Conservation (phyloP, 495 filamentous ascomycete genomes). For the Xylaria longipes region DNA sequence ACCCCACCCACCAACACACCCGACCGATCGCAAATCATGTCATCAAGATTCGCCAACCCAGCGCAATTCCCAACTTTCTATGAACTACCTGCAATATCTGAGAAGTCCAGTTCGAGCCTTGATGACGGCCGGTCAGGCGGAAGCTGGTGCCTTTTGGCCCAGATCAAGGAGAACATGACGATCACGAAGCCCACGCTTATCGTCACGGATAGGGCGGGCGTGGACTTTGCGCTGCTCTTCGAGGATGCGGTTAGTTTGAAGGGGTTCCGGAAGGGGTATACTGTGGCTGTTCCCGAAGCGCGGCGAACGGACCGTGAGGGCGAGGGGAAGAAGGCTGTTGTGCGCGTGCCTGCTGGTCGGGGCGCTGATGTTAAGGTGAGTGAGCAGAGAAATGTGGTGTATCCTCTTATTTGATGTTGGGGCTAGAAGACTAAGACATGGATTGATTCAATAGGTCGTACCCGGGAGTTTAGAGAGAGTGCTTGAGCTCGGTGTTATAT, state of each 20-base stretch:
- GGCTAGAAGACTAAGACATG: neutral
- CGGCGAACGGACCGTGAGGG: slow-evolving; percentile 38
- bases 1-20: neutral
- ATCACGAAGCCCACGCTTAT: slow-evolving; percentile 55
- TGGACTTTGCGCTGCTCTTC: slow-evolving; percentile 50
- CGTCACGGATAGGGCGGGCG: slow-evolving; percentile 38
- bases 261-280: slow-evolving; percentile 42
- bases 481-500: slow-evolving; percentile 34
- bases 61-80: slow-evolving; percentile 40
- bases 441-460: slow-evolving; percentile 27
- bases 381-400: neutral
- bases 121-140: neutral
- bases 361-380: slow-evolving; percentile 32
- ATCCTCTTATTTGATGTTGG: neutral
- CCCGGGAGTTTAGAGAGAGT: slow-evolving; percentile 42
- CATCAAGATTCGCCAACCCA: slow-evolving; percentile 13
- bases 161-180: slow-evolving; percentile 55
- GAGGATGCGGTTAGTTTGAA: slow-evolving; percentile 14
- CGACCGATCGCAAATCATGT: neutral
- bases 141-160: slow-evolving; percentile 47
- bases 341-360: slow-evolving; percentile 35
- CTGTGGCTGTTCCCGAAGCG: slow-evolving; percentile 44
- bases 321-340: slow-evolving; percentile 44
- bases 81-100: slow-evolving; percentile 25
- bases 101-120: neutral